Evolutionary conservation across 2,329 filamentous ascomycete genomes (phyloP), one percentile per base, ranked within the genome.

Genomic region (Calonectria pseudoturangicola): DNA sequence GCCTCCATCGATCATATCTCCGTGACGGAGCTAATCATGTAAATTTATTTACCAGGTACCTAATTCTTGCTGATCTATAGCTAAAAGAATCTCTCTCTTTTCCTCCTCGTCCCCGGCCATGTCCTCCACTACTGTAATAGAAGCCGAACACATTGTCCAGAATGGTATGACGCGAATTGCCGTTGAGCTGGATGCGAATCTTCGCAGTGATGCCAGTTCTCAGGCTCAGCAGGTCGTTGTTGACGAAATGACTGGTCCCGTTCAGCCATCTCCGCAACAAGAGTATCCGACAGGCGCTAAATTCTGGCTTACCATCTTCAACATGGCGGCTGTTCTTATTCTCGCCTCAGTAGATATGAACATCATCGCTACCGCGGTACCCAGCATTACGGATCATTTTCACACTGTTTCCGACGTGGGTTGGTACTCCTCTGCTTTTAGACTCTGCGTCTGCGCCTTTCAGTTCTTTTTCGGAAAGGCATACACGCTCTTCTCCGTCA

Each of bases 381-480:
- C 84, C 75, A 16, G 73, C 47, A 60, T 81, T 77, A 79, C 76
- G 1, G 75, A 81, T 3, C 68, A 80, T 21, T 80, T 80, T 4
- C 78, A 79, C 7, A 78, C 74, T 0, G 68, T 79, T 9, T 70
- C 72, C 6, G 74, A 80, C 28, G 28, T 79, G 0, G 77, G 78
- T 2, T 80, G 79, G 78, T 80, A 81, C 58, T 73, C 75, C 4
- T 76, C 77, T 0, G 72, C 74, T 4, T 86, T 83, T 33, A 80
- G 77, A 28, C 84, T 86, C 69, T 88, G 79, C 2, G 75, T 87
- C 51, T 80, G 84, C 39, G 80, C 87, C 36, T 88, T 88, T 69
- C 74, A 76, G 2, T 76, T 76, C 18, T 28, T 76, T 5, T 76
- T 74, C 0, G 74, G 74, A 1, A 76, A 74, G 36, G 66, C 72